Conservation (phyloP, 2,329 filamentous ascomycete genomes). For the Cladosporium sp. region DNA sequence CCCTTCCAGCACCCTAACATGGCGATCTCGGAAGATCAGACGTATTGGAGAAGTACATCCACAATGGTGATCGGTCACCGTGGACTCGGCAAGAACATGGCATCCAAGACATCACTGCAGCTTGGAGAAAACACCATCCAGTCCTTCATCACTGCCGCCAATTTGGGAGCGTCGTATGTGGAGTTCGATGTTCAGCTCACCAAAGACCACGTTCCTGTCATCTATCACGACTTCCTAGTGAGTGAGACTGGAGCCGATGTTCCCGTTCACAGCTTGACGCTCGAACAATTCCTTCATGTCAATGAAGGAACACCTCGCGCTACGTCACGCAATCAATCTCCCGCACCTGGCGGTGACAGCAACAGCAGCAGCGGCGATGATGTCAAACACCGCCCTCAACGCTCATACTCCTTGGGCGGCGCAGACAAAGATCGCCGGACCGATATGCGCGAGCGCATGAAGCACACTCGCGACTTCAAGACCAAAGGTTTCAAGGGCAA, state of each 20-base stretch:
- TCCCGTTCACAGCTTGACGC: slow-evolving; percentile 88
- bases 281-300: slow-evolving; percentile 94
- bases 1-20: slow-evolving; percentile 94
- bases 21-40: slow-evolving; percentile 85
- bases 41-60: slow-evolving; percentile 92
- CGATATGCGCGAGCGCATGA: slow-evolving; percentile 83
- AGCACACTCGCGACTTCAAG: slow-evolving; percentile 94
- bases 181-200: slow-evolving; percentile 91
- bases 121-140: slow-evolving; percentile 93
- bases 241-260: slow-evolving; percentile 97
- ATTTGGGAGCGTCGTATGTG: slow-evolving; percentile 76
- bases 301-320: slow-evolving; percentile 56
- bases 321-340: slow-evolving; percentile 52
- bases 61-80: slow-evolving; percentile 79
- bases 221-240: slow-evolving; percentile 97
- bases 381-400: slow-evolving; percentile 30
- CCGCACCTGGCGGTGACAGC: slow-evolving; percentile 29
- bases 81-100: slow-evolving; percentile 86
- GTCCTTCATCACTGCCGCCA: slow-evolving; percentile 95
- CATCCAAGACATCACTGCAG: slow-evolving; percentile 82
- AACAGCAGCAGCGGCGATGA: slow-evolving; percentile 26
- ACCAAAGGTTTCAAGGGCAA: slow-evolving; percentile 95
- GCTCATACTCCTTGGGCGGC: slow-evolving; percentile 63
- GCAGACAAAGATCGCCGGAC: slow-evolving; percentile 45
- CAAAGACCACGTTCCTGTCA: slow-evolving; percentile 97